Evolutionary conservation across 2,329 filamentous ascomycete species (phyloP).

Genomic region (Diaporthe citri): DNA sequence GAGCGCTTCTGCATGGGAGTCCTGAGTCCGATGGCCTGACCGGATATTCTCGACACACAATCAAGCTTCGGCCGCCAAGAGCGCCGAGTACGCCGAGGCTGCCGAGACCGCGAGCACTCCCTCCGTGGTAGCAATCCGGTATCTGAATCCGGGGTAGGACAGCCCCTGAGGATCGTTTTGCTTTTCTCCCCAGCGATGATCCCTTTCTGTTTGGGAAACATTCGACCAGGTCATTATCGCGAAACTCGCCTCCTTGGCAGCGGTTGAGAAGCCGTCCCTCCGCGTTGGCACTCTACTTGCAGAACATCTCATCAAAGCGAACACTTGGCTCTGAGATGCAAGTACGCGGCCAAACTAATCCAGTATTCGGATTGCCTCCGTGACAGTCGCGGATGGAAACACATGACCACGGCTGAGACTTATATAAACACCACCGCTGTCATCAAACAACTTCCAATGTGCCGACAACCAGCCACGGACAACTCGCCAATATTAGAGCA

Average conservation of each 20-base stretch:
- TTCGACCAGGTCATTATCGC: not conserved
- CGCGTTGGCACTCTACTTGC: slow-evolving; percentile 26
- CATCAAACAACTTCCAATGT: not conserved
- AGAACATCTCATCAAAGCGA: slow-evolving; percentile 19
- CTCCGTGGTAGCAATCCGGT: slow-evolving; percentile 30
- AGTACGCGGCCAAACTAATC: not conserved
- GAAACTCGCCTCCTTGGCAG: slow-evolving; percentile 10
- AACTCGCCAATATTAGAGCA: not conserved
- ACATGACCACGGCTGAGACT: not conserved
- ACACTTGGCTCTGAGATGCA: slow-evolving; percentile 10
- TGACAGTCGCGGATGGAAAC: not conserved
- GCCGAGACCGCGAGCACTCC: slow-evolving; percentile 32
- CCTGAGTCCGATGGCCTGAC: slow-evolving; percentile 8
- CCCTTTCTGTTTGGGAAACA: slow-evolving; percentile 7
- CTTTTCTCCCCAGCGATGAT: slow-evolving; percentile 18
- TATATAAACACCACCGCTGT: slow-evolving; percentile 2
- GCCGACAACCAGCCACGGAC: not conserved
- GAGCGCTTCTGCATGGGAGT: not conserved
- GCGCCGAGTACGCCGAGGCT: slow-evolving; percentile 30
- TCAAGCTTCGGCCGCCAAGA: slow-evolving; percentile 30
- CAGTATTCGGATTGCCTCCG: not conserved
- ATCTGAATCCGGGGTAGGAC: slow-evolving; percentile 17
- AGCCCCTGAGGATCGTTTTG: slow-evolving; percentile 8
- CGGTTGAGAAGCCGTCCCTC: slow-evolving; percentile 29
- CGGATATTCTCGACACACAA: slow-evolving; percentile 26